These are phyloP conservation scores for Ogataea ramenticola DNA, from an alignment of 805 yeast species.

Conservation along the genomic window DNA sequence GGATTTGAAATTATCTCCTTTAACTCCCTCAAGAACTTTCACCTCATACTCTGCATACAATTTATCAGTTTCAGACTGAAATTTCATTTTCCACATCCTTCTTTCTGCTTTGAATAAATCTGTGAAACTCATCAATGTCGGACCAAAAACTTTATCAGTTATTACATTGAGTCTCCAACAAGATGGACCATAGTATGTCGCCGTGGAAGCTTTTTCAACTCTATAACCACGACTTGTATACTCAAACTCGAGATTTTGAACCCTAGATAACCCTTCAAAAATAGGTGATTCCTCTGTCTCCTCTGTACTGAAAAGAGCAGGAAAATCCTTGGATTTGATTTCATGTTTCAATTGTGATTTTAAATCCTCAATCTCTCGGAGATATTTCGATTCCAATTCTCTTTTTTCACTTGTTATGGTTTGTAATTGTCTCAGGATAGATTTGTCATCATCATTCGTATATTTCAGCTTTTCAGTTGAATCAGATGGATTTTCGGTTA, in stretches of 20 bases:
- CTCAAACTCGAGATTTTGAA: neutral
- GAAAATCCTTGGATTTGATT: neutral
- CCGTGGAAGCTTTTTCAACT: constrained; percentile 5
- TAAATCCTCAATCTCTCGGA: neutral
- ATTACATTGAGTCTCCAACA: constrained; percentile 11
- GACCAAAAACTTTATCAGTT: constrained; percentile 5
- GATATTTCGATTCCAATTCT: neutral
- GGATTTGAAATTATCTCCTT: neutral
- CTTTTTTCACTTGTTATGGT: neutral
- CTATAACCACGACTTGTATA: constrained; percentile 1
- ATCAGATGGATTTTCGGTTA: too few species aligned
- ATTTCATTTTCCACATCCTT: constrained; percentile 9
- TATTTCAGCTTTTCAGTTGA: too few species aligned
- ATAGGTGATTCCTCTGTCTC: neutral
- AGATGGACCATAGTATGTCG: constrained; percentile 7
- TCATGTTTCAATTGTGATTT: neutral
- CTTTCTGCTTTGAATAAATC: constrained; percentile 7
- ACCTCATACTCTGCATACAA: neutral
- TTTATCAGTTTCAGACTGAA: neutral
- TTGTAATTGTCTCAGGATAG: neutral
- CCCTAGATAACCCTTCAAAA: neutral
- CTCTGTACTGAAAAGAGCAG: neutral
- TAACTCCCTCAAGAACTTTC: neutral
- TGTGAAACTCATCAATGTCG: constrained; percentile 3
- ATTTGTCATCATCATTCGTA: too few species aligned